Conservation (phyloP, 2,329 filamentous ascomycete genomes). For the Aspergillus oerlinghausenensis region DNA sequence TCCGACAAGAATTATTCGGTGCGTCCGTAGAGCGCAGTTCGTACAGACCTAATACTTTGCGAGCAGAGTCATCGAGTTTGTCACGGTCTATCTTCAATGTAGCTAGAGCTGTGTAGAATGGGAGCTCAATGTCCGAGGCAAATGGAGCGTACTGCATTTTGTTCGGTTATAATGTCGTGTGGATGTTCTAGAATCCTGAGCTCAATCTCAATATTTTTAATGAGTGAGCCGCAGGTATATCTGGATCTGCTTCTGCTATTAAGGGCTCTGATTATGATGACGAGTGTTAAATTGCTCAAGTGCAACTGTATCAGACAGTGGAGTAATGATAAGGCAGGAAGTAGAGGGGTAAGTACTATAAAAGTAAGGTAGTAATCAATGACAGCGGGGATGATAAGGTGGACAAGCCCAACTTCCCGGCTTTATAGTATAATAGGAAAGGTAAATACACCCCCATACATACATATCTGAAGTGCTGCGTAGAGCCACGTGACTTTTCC, state of each 20-base stretch:
- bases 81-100: conserved; percentile 93
- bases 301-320: too few relatives aligned
- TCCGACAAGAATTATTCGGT: conserved; percentile 72
- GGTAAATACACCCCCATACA: too few relatives aligned
- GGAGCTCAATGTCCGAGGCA: conserved; percentile 87
- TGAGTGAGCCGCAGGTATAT: neutral
- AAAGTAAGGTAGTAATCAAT: neutral
- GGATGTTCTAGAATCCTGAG: neutral
- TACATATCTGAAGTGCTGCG: neutral
- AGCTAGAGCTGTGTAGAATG: conserved; percentile 91
- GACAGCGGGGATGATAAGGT: neutral
- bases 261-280: neutral
- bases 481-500: neutral
- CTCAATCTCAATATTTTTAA: neutral
- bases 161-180: neutral
- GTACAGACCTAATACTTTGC: conserved; percentile 81
- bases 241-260: neutral
- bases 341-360: too few relatives aligned
- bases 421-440: neutral
- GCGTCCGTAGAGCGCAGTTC: conserved; percentile 70
- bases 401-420: neutral
- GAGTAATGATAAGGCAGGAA: neutral
- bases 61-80: conserved; percentile 89
- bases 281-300: neutral
- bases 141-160: conserved; percentile 78